Evolutionary conservation across 1,284 basidiomycete species (phyloP).

Genomic region (Singerocomus rubriflavus): DNA sequence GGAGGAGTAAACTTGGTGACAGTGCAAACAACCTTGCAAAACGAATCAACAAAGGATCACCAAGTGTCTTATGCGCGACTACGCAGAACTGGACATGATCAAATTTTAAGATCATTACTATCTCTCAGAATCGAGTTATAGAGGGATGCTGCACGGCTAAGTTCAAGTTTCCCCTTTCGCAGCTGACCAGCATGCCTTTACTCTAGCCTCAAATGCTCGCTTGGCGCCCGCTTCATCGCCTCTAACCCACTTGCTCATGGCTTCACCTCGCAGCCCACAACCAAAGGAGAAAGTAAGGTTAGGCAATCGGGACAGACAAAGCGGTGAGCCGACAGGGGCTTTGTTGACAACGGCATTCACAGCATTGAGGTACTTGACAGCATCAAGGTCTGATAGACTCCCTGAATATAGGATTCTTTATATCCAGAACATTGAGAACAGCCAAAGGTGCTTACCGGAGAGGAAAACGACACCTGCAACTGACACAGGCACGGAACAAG

Average conservation of each 20-base stretch:
- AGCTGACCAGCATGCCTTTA: conserved; percentile 42
- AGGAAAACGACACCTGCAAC: conserved; percentile 50
- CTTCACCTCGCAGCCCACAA: conserved; percentile 47
- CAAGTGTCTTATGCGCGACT: background rate
- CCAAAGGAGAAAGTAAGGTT: conserved; percentile 50
- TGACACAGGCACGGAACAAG: conserved; percentile 44
- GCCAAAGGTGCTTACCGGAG: conserved; percentile 38
- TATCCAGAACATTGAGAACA: background rate
- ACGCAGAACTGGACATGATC: background rate
- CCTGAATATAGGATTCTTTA: conserved; percentile 28
- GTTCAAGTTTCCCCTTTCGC: conserved; percentile 31
- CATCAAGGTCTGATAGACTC: conserved; percentile 38
- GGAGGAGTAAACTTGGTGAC: background rate
- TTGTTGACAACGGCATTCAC: conserved; percentile 39
- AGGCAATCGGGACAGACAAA: conserved; percentile 37
- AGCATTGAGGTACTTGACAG: conserved; percentile 39
- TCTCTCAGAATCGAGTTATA: background rate
- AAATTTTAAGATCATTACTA: background rate
- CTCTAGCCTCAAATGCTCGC: conserved; percentile 40
- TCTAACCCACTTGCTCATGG: conserved; percentile 42
- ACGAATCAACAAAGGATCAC: background rate
- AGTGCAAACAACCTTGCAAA: background rate
- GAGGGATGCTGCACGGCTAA: background rate
- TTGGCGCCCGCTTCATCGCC: conserved; percentile 43
- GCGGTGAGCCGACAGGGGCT: conserved; percentile 27